These are phyloP conservation scores for Botrytis cinerea DNA, from an alignment of 2,329 filamentous ascomycete genomes.

Conservation along the genomic window DNA sequence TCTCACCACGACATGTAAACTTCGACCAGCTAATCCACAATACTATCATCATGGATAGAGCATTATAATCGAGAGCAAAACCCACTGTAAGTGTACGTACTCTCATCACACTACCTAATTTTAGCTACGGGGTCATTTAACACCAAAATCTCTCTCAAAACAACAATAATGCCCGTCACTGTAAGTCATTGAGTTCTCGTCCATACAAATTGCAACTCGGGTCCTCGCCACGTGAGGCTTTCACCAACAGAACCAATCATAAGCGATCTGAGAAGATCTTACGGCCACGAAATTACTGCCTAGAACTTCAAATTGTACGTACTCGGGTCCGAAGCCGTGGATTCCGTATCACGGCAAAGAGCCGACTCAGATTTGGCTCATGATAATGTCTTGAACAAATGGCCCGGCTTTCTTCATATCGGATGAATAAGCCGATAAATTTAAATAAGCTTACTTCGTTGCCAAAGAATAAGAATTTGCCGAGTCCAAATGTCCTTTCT, in stretches of 20 bases:
- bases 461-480: background rate
- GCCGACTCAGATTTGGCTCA: background rate
- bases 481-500: background rate
- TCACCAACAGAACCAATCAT: background rate
- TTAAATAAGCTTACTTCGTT: background rate
- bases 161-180: background rate
- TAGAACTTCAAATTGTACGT: background rate
- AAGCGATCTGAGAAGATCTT: background rate
- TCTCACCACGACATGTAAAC: background rate
- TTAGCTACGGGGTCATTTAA: background rate
- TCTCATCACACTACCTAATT: background rate
- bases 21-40: background rate
- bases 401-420: background rate
- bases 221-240: background rate
- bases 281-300: background rate
- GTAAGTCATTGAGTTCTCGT: background rate
- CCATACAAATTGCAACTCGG: background rate
- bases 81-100: background rate
- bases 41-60: background rate
- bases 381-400: background rate
- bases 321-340: conserved; percentile 12
- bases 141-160: background rate
- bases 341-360: background rate
- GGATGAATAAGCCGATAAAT: background rate
- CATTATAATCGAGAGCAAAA: background rate